Conservation (phyloP, 192 early-diverging fungal genomes). For the Rhizophagus clarus region DNA sequence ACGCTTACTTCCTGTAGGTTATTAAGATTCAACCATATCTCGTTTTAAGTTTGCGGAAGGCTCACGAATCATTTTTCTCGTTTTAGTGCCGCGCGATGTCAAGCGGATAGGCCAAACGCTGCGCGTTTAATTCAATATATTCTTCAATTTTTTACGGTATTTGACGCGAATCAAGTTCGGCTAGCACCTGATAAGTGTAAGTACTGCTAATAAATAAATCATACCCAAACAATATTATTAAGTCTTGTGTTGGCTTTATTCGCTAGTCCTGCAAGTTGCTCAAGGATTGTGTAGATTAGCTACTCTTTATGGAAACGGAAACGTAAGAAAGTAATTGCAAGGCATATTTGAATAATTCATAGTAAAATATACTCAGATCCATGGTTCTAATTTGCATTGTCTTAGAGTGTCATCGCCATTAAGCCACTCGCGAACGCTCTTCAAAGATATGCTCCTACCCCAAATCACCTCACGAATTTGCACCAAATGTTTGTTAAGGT, state of each 20-base stretch:
- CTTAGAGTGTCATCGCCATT: constrained; percentile 28
- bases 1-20: constrained; percentile 28
- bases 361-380: neutral
- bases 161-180: constrained; percentile 21
- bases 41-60: neutral
- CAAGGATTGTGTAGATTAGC: constrained; percentile 25
- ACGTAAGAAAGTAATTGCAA: neutral
- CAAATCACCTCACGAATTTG: constrained; percentile 27
- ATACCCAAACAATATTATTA: neutral
- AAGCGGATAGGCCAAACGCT: constrained; percentile 9
- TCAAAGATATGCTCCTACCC: constrained; percentile 20
- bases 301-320: constrained; percentile 10
- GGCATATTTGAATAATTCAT: neutral
- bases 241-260: neutral
- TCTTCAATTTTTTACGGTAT: constrained; percentile 2
- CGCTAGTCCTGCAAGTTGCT: constrained; percentile 15
- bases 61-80: neutral
- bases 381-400: neutral
- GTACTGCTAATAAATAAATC: neutral
- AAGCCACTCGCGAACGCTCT: constrained; percentile 25
- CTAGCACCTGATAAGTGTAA: constrained; percentile 23
- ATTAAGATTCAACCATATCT: no score
- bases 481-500: constrained; percentile 32
- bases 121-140: constrained; percentile 18
- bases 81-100: constrained; percentile 25